Evolutionary conservation across 1,139 yeast species (phyloP).

Genomic region (Candida sp.): DNA sequence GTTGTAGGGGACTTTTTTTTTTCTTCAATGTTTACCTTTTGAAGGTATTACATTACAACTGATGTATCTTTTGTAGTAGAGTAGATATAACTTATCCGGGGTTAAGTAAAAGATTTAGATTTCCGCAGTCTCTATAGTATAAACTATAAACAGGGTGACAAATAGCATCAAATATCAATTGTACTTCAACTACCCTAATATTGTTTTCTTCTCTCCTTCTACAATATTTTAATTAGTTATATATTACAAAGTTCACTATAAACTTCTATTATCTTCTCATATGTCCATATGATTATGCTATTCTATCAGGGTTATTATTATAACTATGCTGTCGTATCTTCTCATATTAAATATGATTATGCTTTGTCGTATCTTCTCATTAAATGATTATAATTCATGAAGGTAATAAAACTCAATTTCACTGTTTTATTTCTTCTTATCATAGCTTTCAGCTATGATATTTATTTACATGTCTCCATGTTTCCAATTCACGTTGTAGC

Average conservation of each 20-base stretch:
- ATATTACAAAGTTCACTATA: background rate
- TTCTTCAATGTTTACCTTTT: too few species aligned
- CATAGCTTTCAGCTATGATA: too few species aligned
- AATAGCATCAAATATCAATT: too few species aligned
- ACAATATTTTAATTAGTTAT: background rate
- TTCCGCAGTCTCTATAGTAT: too few species aligned
- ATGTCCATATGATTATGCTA: background rate
- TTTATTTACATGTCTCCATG: background rate
- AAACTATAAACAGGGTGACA: too few species aligned
- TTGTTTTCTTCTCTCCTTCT: too few species aligned
- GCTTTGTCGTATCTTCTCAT: constrained; percentile 1
- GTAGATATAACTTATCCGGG: too few species aligned
- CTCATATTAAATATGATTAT: background rate
- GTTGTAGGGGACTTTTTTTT: too few species aligned
- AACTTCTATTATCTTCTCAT: background rate
- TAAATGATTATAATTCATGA: background rate
- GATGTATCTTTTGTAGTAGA: too few species aligned
- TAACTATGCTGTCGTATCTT: constrained; percentile 1
- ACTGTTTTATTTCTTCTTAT: background rate
- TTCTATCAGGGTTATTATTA: background rate
- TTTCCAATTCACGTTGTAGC: background rate
- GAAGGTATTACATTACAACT: too few species aligned
- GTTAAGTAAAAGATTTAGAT: too few species aligned
- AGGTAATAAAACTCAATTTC: background rate
- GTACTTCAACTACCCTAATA: too few species aligned